phyloP scores from a whole-genome alignment of 768 basidiomycete genomes.

The Phanerochaete sordida region DNA sequence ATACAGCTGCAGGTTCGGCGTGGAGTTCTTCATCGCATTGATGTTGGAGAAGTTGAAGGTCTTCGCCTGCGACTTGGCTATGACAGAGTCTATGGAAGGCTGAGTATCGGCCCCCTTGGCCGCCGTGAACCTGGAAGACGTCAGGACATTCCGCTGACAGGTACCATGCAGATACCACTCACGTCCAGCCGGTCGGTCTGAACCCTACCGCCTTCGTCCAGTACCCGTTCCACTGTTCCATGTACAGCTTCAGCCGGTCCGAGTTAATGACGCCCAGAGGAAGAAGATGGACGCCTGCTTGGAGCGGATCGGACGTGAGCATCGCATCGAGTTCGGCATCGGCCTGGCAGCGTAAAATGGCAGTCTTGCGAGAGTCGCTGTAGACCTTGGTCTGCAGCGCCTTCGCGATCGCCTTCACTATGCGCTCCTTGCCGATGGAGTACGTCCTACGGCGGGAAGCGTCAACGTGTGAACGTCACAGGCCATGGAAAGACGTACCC shows the following conservation, averaged over 20 bases:
- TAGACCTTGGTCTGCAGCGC: constrained; percentile 82
- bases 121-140: constrained; percentile 52
- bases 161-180: constrained; percentile 28
- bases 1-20: constrained; percentile 64
- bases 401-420: constrained; percentile 91
- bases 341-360: constrained; percentile 77
- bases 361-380: constrained; percentile 81
- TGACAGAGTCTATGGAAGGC: constrained; percentile 65
- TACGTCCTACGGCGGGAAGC: too few relatives aligned
- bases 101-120: constrained; percentile 59
- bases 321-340: constrained; percentile 80
- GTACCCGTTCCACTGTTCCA: constrained; percentile 65
- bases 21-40: constrained; percentile 67
- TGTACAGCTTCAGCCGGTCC: constrained; percentile 75
- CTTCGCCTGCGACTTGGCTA: constrained; percentile 61
- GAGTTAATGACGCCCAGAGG: constrained; percentile 72
- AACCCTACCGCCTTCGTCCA: constrained; percentile 79
- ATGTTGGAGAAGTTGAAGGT: constrained; percentile 71
- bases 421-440: constrained; percentile 95
- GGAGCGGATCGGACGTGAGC: constrained; percentile 71
- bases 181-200: constrained; percentile 97
- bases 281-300: constrained; percentile 81
- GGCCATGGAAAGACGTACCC: constrained; percentile 58
- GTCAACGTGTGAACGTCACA: too few relatives aligned
- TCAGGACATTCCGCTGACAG: neutral